Conservation (phyloP, 2,329 filamentous ascomycete genomes). For the Venturia pyrina region DNA sequence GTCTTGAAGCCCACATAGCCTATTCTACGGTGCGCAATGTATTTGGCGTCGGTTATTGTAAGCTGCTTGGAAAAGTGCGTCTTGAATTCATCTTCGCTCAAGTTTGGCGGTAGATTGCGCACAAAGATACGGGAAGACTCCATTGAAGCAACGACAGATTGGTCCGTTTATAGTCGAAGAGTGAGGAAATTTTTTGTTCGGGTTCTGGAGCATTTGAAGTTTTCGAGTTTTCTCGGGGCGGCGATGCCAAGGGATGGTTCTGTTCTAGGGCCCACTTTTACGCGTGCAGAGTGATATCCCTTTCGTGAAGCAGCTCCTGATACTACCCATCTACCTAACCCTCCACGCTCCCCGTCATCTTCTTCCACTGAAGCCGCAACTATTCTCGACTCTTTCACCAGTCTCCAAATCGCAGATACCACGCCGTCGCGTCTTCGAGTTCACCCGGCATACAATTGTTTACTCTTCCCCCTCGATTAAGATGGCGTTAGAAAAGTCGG, state of each 20-base stretch:
- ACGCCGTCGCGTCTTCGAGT: not conserved
- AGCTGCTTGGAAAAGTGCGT: slow-evolving; percentile 77
- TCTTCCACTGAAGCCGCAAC: not conserved
- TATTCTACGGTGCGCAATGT: slow-evolving; percentile 81
- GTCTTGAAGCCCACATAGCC: slow-evolving; percentile 92
- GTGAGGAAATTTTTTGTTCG: not conserved
- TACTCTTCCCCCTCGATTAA: not conserved
- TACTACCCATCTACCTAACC: not conserved
- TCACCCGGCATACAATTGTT: not conserved
- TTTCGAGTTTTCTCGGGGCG: not conserved
- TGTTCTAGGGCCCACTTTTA: not conserved
- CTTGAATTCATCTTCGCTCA: slow-evolving; percentile 74
- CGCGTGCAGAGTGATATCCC: not conserved
- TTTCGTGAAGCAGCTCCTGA: not conserved
- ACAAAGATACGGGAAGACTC: slow-evolving; percentile 63
- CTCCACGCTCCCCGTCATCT: not conserved
- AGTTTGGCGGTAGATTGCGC: slow-evolving; percentile 68
- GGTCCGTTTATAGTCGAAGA: not conserved
- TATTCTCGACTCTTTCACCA: not conserved
- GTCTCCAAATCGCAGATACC: not conserved
- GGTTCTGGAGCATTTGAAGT: not conserved
- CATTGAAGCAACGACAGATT: not conserved
- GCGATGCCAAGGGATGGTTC: not conserved
- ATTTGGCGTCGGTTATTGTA: slow-evolving; percentile 81
- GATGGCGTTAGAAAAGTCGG: slow-evolving; percentile 28